These are phyloP conservation scores for Mycena vulgaris DNA, from an alignment of 768 basidiomycete genomes.

Conservation along the genomic window DNA sequence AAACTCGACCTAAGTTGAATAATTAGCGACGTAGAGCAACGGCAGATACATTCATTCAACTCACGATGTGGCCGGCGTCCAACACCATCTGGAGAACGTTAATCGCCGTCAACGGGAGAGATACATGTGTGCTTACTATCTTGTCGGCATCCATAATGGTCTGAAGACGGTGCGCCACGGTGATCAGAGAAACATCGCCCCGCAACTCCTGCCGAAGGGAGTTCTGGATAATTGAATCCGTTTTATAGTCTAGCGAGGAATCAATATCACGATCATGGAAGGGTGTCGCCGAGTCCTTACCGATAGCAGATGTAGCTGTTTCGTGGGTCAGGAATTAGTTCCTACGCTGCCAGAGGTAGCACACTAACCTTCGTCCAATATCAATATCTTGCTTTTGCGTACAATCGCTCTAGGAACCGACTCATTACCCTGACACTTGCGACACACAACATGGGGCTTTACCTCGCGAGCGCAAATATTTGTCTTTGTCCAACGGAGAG, in stretches of 20 bases:
- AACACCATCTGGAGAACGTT: conserved; percentile 32
- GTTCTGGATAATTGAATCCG: conserved; percentile 60
- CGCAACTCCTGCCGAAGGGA: conserved; percentile 45
- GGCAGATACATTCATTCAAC: background rate
- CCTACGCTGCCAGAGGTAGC: background rate
- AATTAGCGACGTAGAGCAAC: background rate
- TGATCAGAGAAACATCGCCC: conserved; percentile 24
- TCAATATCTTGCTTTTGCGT: conserved; percentile 39
- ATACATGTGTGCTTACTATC: conserved; percentile 28
- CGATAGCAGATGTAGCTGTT: conserved; percentile 34
- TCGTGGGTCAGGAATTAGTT: background rate
- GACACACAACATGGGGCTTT: background rate
- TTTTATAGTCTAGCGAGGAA: conserved; percentile 42
- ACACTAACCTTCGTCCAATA: conserved; percentile 36
- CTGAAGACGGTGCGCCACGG: conserved; percentile 33
- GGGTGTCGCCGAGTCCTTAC: background rate
- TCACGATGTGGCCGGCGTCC: conserved; percentile 31
- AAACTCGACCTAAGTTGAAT: conserved; percentile 59
- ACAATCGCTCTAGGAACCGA: conserved; percentile 22
- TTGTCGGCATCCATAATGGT: conserved; percentile 31
- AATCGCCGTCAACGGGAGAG: no score
- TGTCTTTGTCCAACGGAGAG: conserved; percentile 64
- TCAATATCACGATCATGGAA: background rate
- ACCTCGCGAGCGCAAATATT: conserved; percentile 57
- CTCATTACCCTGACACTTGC: no score